Base-by-base conservation (phyloP, 495 filamentous ascomycete genomes). In the Zalerion maritima region DNA sequence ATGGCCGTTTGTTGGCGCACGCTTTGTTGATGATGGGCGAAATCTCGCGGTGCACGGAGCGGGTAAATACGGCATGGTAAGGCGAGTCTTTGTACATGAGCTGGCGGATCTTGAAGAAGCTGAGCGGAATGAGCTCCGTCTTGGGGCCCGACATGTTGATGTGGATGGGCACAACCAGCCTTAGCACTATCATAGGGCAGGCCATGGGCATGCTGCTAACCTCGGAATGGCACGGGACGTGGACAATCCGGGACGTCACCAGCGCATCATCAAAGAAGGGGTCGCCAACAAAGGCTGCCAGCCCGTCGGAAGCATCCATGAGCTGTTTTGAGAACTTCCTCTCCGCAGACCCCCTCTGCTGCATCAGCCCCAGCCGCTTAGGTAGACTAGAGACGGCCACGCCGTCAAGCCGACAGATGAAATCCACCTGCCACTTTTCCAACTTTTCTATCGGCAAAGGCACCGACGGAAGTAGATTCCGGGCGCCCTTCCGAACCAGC, bases 381-480 rank as follows among this genome's bases (percentile, higher is more conserved):
- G 67, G 37, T 28, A 74, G 65, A 9, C 49, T 44, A 6, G 51
- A 47, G n/a, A 75, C 52, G 2, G 67, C 52, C 49, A 69, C 57
- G 14, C 71, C 69, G 14, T 81, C 63, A 47, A 80, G 54, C 10
- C 52, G 57, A 4, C 53, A 56, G 15, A 78, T 47, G 14, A 79
- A 40, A 0, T 72, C 62, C 4, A 69, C 37, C 22, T 87, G 75
- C 40, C 64, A 60, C 6, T 55, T 43, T 14, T 69, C 58, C 5
- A 91, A 60, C 6, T 58, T 59, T 18, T 64, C 60, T 1, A 71
- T 44, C 0, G 64, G 54, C 27, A 91, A 38, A 17, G 66, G 64
- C 14, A 73, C 54, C 9, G 69, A 71, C 3, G 84, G 85, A 2
- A 94, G 54, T 18, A 73, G 64, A 36, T 78, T 77, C 9, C 64